Percentiles rank a stretch among this genome's conserved stretches.
Conservation (phyloP, 2,329 filamentous ascomycete genomes). For the Diplodia corticola region DNA sequence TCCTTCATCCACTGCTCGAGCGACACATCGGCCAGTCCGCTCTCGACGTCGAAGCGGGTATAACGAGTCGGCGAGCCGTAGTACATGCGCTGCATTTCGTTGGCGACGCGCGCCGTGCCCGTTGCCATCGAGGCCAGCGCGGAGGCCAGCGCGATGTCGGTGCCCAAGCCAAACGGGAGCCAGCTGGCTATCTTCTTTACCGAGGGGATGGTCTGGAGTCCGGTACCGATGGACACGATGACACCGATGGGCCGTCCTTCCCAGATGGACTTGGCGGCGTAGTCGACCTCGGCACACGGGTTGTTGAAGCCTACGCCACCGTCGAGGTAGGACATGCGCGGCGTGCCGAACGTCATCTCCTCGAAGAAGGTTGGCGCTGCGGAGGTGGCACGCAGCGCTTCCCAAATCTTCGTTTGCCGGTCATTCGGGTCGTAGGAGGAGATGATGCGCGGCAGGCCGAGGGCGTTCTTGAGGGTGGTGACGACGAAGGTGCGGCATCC, state of each 20-base stretch:
- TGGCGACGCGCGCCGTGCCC: conserved; percentile 41
- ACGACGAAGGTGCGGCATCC: conserved; percentile 43
- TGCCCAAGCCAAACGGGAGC: conserved; percentile 43
- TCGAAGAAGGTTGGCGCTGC: conserved; percentile 36
- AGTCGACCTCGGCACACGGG: conserved; percentile 26
- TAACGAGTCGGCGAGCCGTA: conserved; percentile 39
- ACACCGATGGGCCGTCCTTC: conserved; percentile 32
- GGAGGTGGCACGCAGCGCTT: conserved; percentile 35
- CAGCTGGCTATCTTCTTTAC: conserved; percentile 40
- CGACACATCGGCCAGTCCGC: conserved; percentile 40
- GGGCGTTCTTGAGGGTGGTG: conserved; percentile 41
- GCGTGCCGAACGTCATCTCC: conserved; percentile 32
- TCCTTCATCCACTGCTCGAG: conserved; percentile 46
- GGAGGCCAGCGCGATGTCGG: conserved; percentile 39
- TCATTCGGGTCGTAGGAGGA: conserved; percentile 44
- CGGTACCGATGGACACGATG: conserved; percentile 43
- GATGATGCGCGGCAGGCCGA: conserved; percentile 39
- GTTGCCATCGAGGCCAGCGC: conserved; percentile 43
- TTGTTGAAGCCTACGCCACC: conserved; percentile 29
- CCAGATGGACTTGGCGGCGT: conserved; percentile 28
- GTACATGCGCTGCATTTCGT: conserved; percentile 45
- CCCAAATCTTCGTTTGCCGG: conserved; percentile 35
- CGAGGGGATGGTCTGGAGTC: conserved; percentile 40
- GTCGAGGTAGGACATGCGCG: conserved; percentile 27
- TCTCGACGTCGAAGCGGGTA: conserved; percentile 43